Evolutionary conservation across 1,284 basidiomycete species (phyloP).

Genomic region (Boletellus deceptivus): DNA sequence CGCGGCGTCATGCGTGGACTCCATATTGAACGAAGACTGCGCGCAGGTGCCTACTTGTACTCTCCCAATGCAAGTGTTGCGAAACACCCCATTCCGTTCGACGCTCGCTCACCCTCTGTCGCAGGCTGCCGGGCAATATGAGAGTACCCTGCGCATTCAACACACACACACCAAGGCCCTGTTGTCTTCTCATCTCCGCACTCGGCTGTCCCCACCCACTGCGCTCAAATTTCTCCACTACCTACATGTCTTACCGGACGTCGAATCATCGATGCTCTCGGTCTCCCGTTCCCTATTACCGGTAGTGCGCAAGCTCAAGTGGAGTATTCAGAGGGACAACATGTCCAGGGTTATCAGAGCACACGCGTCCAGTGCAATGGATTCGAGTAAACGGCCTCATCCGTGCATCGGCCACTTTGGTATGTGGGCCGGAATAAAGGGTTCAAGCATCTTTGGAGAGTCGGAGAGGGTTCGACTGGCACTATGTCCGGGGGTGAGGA

Average conservation of each 20-base stretch:
- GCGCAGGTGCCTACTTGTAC: slow-evolving; percentile 61
- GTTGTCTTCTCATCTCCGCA: slow-evolving; percentile 39
- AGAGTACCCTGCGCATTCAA: slow-evolving; percentile 38
- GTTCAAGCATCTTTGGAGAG: slow-evolving; percentile 50
- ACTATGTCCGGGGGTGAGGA: slow-evolving; percentile 60
- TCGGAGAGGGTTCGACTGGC: slow-evolving; percentile 63
- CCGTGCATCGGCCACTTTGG: slow-evolving; percentile 39
- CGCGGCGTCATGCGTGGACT: slow-evolving; percentile 66
- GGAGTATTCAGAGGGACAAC: slow-evolving; percentile 55
- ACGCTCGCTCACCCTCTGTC: background rate
- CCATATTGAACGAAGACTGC: slow-evolving; percentile 61
- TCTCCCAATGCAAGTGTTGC: slow-evolving; percentile 50
- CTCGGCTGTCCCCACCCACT: slow-evolving; percentile 27
- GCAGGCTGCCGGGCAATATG: slow-evolving; percentile 44
- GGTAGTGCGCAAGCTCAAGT: slow-evolving; percentile 43
- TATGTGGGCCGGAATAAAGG: slow-evolving; percentile 54
- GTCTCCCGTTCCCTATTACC: slow-evolving; percentile 45
- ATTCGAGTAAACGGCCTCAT: slow-evolving; percentile 16
- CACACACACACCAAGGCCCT: slow-evolving; percentile 38
- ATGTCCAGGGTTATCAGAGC: slow-evolving; percentile 52
- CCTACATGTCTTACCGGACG: slow-evolving; percentile 40
- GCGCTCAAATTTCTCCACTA: slow-evolving; percentile 33
- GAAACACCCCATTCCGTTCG: background rate
- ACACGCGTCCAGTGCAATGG: slow-evolving; percentile 29
- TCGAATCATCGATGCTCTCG: slow-evolving; percentile 35